phyloP scores from a whole-genome alignment of 2,329 filamentous ascomycete species.

The Trichoderma breve region DNA sequence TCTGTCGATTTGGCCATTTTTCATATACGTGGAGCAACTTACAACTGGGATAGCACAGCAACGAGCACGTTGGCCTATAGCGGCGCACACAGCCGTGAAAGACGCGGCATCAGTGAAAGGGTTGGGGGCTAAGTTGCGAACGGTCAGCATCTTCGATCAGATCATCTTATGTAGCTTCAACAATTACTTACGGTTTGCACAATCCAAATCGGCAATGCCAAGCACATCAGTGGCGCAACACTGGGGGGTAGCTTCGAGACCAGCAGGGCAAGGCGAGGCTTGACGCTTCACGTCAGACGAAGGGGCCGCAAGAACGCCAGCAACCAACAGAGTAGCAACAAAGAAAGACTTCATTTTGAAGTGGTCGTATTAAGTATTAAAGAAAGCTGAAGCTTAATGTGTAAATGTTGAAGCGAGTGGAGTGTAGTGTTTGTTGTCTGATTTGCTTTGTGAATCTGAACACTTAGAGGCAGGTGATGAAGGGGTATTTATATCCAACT shows the following conservation, averaged over 20 bases:
- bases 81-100: constrained; percentile 3
- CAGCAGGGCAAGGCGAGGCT: constrained; percentile 22
- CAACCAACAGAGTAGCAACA: constrained; percentile 21
- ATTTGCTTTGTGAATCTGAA: constrained; percentile 1
- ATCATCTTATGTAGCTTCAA: neutral
- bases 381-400: neutral
- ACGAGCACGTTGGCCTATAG: neutral
- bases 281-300: neutral
- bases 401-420: neutral
- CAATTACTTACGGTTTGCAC: constrained; percentile 27
- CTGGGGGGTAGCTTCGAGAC: constrained; percentile 33
- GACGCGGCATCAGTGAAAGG: neutral
- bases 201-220: constrained; percentile 47
- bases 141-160: neutral
- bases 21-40: neutral
- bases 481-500: constrained; percentile 17
- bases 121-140: neutral
- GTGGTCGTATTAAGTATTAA: neutral
- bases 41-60: constrained; percentile 18
- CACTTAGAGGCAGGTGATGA: neutral
- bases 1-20: neutral
- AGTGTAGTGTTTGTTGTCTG: neutral
- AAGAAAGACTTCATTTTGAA: constrained; percentile 24
- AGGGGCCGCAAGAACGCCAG: constrained; percentile 23
- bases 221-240: constrained; percentile 52